A percentile compares a stretch with the other conserved stretches of the same genome.
phyloP scores from a whole-genome alignment of 768 basidiomycete genomes.

The Favolaschia claudopus region DNA sequence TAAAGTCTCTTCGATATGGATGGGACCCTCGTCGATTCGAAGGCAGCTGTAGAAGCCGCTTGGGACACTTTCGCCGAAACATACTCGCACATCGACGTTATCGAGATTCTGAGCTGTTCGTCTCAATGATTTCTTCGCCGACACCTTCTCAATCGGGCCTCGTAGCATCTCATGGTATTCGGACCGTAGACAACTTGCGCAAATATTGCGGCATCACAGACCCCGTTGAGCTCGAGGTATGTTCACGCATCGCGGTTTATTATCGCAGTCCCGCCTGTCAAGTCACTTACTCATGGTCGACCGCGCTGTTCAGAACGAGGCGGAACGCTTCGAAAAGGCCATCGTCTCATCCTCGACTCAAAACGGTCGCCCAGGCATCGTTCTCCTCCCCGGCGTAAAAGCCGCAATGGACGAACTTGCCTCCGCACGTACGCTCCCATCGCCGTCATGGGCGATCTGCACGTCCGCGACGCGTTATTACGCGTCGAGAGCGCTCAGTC shows the following conservation, averaged over 20 bases:
- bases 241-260: slow-evolving; percentile 7
- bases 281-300: neutral
- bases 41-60: slow-evolving; percentile 80
- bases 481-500: slow-evolving; percentile 72
- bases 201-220: slow-evolving; percentile 75
- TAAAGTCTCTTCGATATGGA: slow-evolving; percentile 84
- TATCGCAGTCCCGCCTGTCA: slow-evolving; percentile 1
- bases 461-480: slow-evolving; percentile 85
- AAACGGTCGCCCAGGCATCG: slow-evolving; percentile 67
- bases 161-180: slow-evolving; percentile 80
- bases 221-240: slow-evolving; percentile 73
- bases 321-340: slow-evolving; percentile 79
- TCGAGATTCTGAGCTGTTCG: slow-evolving; percentile 69
- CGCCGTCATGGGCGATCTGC: slow-evolving; percentile 86
- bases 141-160: neutral
- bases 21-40: slow-evolving; percentile 84
- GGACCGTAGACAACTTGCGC: slow-evolving; percentile 82
- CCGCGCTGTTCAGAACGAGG: slow-evolving; percentile 59
- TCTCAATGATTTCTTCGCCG: slow-evolving; percentile 20
- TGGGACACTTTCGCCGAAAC: slow-evolving; percentile 80
- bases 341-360: slow-evolving; percentile 68
- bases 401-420: slow-evolving; percentile 62
- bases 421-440: slow-evolving; percentile 48
- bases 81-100: slow-evolving; percentile 71
- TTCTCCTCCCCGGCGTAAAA: slow-evolving; percentile 76